Percentiles rank a stretch among this genome's conserved stretches.
These are phyloP conservation scores for Firmiana major DNA, from an alignment of 345 rosid species.

Conservation along the genomic window DNA sequence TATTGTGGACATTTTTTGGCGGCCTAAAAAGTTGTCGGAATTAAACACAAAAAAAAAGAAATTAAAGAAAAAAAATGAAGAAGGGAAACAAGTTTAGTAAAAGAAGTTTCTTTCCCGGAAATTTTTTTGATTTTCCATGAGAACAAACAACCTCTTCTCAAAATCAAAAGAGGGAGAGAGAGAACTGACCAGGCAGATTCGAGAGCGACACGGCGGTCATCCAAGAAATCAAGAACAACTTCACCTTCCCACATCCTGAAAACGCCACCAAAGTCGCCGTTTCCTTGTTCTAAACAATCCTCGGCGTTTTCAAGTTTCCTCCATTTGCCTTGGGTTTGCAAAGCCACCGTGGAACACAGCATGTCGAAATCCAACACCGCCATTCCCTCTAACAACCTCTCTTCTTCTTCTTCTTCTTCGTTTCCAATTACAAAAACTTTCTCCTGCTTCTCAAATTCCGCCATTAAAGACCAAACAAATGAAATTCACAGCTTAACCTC, in stretches of 20 bases:
- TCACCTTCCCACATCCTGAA: conserved; percentile 97
- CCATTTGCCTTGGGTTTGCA: conserved; percentile 90
- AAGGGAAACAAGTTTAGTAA: background rate
- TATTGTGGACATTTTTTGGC: background rate
- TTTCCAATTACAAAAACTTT: conserved; percentile 10
- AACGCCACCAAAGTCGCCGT: conserved; percentile 57
- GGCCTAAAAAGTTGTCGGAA: background rate
- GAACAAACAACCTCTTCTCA: background rate
- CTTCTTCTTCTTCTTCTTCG: conserved; percentile 36
- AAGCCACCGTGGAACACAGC: conserved; percentile 87
- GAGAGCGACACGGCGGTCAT: conserved; percentile 70
- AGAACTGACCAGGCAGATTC: conserved; percentile 74
- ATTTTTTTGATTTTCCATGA: background rate
- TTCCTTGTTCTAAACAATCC: conserved; percentile 7
- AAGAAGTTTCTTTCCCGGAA: background rate
- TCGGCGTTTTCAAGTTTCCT: conserved; percentile 26
- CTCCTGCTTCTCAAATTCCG: conserved; percentile 37
- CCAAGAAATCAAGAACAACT: conserved; percentile 68
- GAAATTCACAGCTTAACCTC: conserved; percentile 7
- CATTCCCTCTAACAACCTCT: conserved; percentile 51
- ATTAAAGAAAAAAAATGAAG: background rate
- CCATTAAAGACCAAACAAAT: conserved; percentile 36
- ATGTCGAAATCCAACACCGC: conserved; percentile 81
- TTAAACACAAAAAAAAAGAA: background rate
- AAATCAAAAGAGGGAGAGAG: background rate